Evolutionary conservation across 495 filamentous ascomycete species (phyloP), one percentile per base, ranked within the genome.

Genomic region (Talaromyces wortmannii): DNA sequence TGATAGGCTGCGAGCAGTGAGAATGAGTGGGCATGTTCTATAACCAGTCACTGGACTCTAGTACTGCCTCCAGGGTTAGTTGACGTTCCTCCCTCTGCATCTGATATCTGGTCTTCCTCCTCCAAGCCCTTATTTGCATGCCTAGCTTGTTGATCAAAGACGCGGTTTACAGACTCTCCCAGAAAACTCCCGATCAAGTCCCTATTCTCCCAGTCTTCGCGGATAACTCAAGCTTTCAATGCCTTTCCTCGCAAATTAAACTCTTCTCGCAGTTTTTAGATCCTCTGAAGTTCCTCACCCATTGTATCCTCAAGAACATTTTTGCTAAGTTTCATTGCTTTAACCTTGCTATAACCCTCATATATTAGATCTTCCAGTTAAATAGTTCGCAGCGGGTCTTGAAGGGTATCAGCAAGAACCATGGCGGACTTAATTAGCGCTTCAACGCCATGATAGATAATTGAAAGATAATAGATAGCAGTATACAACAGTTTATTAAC

Each of bases 251-350:
- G 58, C 55, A 57, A 59, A 49, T 67, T 61, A 32, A 74, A 56
- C 53, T 69, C 67, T 40, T 62, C 61, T 48, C 63, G 58, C 54
- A 63, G 61, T 32, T 61, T 55, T 40, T 55, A 52, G 52, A 72
- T 69, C 15, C 61, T 61, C 31, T 60, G 52, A 48, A 72, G 60
- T 16, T 64, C 58, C 23, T 59, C 57, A 36, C 49, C 52, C n/a
- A 63, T 53, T 44, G 56, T 57, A 43, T 64, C 64, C 54, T 70
- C 68, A n/a, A 74, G 49, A 45, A 59, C 63, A 57, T 71, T 70
- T 59, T 73, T 73, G 45, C 67, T 70, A 11, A 73, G 55, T 53
- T 74, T 68, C 67, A 72, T 72, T 45, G 61, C 61, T 55, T 65
- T 64, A 44, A 70, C 69, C 50, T 67, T 65, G 36, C 51, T 61